Conservation (phyloP, 2,329 filamentous ascomycete genomes). For the Monosporascus ibericus region DNA sequence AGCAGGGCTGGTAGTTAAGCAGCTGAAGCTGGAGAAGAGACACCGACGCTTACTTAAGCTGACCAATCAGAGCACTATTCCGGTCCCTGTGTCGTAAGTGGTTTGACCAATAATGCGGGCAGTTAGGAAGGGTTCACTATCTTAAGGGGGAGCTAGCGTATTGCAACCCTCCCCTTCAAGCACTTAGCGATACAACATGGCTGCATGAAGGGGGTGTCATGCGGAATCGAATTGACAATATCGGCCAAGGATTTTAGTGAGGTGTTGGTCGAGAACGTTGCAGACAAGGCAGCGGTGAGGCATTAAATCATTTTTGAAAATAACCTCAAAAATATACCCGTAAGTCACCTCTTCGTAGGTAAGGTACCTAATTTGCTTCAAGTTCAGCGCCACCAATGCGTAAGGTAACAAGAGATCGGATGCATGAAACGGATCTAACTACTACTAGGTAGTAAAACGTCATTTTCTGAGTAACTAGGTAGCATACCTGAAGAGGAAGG, state of each 20-base stretch:
- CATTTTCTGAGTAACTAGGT: background rate
- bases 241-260: background rate
- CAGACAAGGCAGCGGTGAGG: background rate
- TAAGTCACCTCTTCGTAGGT: background rate
- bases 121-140: too few relatives aligned
- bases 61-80: background rate
- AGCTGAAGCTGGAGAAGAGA: background rate
- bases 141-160: background rate
- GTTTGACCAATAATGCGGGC: too few relatives aligned
- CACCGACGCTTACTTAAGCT: background rate
- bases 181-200: background rate
- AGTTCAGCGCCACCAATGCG: too few relatives aligned
- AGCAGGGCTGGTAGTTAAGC: too few relatives aligned
- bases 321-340: background rate
- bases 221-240: background rate
- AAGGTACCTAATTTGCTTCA: background rate
- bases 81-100: background rate
- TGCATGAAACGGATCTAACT: background rate
- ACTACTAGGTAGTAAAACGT: background rate
- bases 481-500: background rate
- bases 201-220: background rate
- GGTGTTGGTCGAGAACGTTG: background rate
- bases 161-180: background rate
- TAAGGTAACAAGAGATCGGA: background rate
- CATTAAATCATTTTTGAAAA: background rate